These are phyloP conservation scores for Rhizoctonia solani DNA, from an alignment of 1,284 basidiomycete genomes.

Conservation along the genomic window DNA sequence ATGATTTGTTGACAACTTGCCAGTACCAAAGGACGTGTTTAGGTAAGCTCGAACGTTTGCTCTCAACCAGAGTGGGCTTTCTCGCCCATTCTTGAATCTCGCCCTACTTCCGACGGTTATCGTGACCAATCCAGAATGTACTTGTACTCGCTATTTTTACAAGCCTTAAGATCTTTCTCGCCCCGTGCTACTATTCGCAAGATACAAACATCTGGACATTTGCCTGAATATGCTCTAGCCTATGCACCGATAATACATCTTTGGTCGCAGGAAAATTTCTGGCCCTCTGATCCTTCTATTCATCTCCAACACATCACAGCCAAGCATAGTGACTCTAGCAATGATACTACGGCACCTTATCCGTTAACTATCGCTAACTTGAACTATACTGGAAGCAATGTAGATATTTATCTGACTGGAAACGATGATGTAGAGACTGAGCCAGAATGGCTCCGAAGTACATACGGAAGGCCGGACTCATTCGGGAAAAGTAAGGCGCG, in stretches of 20 bases:
- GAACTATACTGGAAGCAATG: conserved; percentile 23
- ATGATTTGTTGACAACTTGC: conserved; percentile 4
- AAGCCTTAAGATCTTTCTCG: neutral
- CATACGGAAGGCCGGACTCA: conserved; percentile 13
- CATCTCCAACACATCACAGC: conserved; percentile 44
- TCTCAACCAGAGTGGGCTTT: neutral
- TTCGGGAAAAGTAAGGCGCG: conserved; percentile 43
- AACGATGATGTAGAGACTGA: conserved; percentile 25
- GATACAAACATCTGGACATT: conserved; percentile 23
- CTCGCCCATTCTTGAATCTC: neutral
- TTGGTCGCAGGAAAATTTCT: conserved; percentile 44
- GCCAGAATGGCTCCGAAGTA: conserved; percentile 24
- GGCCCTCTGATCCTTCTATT: conserved; percentile 45
- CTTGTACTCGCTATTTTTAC: neutral
- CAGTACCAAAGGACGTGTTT: neutral
- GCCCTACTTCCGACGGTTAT: neutral
- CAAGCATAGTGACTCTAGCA: conserved; percentile 2
- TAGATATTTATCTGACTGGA: conserved; percentile 20
- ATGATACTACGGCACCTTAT: conserved; percentile 14
- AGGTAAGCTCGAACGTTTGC: neutral
- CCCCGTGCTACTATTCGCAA: neutral
- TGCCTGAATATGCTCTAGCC: conserved; percentile 44
- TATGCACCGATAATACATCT: conserved; percentile 44
- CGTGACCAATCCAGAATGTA: neutral
- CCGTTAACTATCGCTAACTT: conserved; percentile 22